These are phyloP conservation scores for Neopestalotiopsis clavispora DNA, from an alignment of 2,329 filamentous ascomycete genomes.

Conservation along the genomic window DNA sequence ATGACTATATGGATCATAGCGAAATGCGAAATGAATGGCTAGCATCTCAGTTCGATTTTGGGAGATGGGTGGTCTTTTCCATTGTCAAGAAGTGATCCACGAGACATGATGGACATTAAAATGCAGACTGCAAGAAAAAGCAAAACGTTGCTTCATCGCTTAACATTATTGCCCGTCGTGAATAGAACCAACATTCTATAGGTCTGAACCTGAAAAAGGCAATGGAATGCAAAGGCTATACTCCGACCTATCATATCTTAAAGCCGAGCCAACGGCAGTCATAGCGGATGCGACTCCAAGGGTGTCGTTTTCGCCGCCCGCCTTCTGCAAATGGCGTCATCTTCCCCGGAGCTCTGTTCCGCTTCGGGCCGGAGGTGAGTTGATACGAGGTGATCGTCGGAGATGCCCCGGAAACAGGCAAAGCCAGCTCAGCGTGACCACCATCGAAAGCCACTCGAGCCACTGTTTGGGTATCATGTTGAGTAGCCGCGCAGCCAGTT, in stretches of 20 bases:
- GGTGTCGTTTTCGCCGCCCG: background rate
- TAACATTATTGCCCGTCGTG: too few relatives aligned
- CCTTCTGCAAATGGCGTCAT: background rate
- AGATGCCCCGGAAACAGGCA: background rate
- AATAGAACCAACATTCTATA: too few relatives aligned
- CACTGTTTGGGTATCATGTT: background rate
- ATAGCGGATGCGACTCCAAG: background rate
- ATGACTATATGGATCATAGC: background rate
- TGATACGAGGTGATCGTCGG: background rate
- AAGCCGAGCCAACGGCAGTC: background rate
- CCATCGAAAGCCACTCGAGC: too few relatives aligned
- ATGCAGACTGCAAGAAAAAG: too few relatives aligned
- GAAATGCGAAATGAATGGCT: background rate
- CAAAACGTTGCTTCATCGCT: too few relatives aligned
- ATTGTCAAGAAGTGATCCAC: too few relatives aligned
- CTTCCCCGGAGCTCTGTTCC: background rate
- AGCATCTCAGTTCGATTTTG: background rate
- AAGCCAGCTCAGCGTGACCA: background rate
- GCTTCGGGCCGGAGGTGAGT: background rate
- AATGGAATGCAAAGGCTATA: too few relatives aligned
- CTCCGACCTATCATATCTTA: background rate
- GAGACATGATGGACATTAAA: too few relatives aligned
- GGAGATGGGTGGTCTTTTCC: too few relatives aligned
- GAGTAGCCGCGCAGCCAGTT: background rate
- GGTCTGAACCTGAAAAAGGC: too few relatives aligned